A percentile compares a stretch with the other conserved stretches of the same genome.
Conservation (phyloP, 2,329 filamentous ascomycete genomes). For the Aspergillus sp. region DNA sequence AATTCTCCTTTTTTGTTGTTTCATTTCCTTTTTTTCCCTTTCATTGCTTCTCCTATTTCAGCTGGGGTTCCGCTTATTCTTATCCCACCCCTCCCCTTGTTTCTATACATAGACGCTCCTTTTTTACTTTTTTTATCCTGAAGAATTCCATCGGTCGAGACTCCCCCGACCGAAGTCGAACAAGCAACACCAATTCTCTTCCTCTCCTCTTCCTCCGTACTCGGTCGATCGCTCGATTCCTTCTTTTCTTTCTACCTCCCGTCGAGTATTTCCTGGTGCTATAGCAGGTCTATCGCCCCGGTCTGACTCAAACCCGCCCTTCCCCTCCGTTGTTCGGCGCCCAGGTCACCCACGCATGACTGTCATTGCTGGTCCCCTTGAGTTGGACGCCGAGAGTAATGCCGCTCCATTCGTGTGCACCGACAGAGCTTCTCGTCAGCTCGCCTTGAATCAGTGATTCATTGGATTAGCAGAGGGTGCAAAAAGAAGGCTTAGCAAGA, state of each 20-base stretch:
- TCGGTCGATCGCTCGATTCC: constrained; percentile 13
- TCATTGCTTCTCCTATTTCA: too few relatives aligned
- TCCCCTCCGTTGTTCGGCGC: constrained; percentile 17
- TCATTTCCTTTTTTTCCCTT: too few relatives aligned
- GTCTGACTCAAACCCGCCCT: constrained; percentile 5
- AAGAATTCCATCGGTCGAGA: too few relatives aligned
- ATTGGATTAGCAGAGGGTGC: constrained; percentile 4
- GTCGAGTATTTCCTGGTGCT: constrained; percentile 19
- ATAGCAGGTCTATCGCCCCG: constrained; percentile 27
- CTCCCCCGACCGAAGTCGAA: too few relatives aligned
- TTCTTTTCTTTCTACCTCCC: constrained; percentile 17
- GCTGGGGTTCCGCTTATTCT: too few relatives aligned
- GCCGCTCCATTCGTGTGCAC: constrained; percentile 23
- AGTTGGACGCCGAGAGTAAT: constrained; percentile 23
- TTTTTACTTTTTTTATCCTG: too few relatives aligned
- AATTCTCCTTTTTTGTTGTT: neutral
- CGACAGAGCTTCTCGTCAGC: constrained; percentile 18
- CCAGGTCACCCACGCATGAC: constrained; percentile 7
- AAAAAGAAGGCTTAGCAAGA: constrained; percentile 2
- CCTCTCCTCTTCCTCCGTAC: constrained; percentile 1
- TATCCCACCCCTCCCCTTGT: too few relatives aligned
- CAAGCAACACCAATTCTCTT: too few relatives aligned
- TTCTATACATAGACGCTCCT: too few relatives aligned
- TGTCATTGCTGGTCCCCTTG: constrained; percentile 10
- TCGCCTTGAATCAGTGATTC: constrained; percentile 16